Evolutionary conservation across 768 basidiomycete species (phyloP).

Genomic region (Cystobasidium tubakii): DNA sequence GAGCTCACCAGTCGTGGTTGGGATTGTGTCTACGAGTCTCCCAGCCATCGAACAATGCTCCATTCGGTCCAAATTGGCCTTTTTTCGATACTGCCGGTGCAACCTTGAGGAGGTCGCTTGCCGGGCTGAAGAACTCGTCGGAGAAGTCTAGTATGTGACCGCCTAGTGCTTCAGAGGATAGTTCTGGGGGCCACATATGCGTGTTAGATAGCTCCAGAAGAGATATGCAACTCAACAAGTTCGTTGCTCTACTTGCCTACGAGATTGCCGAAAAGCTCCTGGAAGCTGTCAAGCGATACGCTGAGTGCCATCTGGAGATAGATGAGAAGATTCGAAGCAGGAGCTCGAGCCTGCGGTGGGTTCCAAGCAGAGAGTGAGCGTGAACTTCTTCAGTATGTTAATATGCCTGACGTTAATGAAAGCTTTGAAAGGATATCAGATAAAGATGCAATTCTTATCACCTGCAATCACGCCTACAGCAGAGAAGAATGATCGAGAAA

Average conservation of each 20-base stretch:
- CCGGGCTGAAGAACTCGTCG: conserved; percentile 94
- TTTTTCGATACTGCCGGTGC: conserved; percentile 82
- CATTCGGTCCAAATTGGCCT: conserved; percentile 95
- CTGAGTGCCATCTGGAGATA: background rate
- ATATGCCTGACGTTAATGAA: background rate
- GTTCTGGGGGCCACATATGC: conserved; percentile 55
- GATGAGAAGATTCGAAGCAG: background rate
- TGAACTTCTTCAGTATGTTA: too few relatives aligned
- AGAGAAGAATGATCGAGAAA: conserved; percentile 10
- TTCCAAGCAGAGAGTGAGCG: background rate
- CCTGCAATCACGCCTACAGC: background rate
- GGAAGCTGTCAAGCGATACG: conserved; percentile 10
- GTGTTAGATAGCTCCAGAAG: too few relatives aligned
- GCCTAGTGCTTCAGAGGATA: conserved; percentile 79
- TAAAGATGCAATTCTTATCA: background rate
- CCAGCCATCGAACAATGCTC: conserved; percentile 91
- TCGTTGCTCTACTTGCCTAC: background rate
- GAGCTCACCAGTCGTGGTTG: conserved; percentile 70
- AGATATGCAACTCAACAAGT: background rate
- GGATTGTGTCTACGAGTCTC: conserved; percentile 86
- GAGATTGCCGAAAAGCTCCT: conserved; percentile 13
- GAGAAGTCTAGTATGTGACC: conserved; percentile 69
- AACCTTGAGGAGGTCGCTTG: conserved; percentile 71
- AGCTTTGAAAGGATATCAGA: background rate
- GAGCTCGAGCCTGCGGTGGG: too few relatives aligned